Base-by-base conservation (phyloP, 257 asterid genomes). In the Primulina tabacum region DNA sequence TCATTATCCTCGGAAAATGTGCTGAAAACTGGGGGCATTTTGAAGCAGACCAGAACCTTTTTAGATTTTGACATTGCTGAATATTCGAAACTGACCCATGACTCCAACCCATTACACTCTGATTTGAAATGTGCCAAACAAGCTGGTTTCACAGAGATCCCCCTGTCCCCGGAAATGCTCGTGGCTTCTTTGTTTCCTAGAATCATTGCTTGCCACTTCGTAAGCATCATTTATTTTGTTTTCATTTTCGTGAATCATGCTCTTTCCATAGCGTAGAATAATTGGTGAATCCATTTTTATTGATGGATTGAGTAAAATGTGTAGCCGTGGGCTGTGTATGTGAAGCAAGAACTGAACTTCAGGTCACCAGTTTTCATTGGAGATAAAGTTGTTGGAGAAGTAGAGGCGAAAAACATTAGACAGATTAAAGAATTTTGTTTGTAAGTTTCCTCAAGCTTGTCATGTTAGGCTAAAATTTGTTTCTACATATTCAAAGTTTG, bases 271-370 rank as follows among this genome's bases (percentile, higher is more conserved):
- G 14, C 20, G 5, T 57, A 59, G n/a, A 57, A 43, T 38, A 6
- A 11, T 53, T 40, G 37, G 33, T 6, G 32, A 12, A 56, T 12
- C n/a, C 18, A 34, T 33, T 57, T 62, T 43, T 43, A 47, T 16
- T 47, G 56, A 47, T 47, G 56, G 7, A 16, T 47, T 16, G 56
- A 47, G 56, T 47, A 47, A 5, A 17, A 4, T 65, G 35, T 71
- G 67, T 68, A 90, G 97, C 96, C 96, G 21, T 96, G 99, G 32
- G 92, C 97, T 37, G 81, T 93, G 16, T 90, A 93, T 65, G 90
- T 80, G 80, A 85, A 92, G 71, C 97, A 90, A 52, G 80, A 76
- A 0, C 60, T 93, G 85, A 88, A 90, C 3, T 93, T 90, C 66
- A 86, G 75, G 77, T 50, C 75, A n/a, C 97, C 97, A 0, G 95